These are phyloP conservation scores for Blastocystis sp. DNA, from an alignment of 352 stramenopile species.

Conservation along the genomic window DNA sequence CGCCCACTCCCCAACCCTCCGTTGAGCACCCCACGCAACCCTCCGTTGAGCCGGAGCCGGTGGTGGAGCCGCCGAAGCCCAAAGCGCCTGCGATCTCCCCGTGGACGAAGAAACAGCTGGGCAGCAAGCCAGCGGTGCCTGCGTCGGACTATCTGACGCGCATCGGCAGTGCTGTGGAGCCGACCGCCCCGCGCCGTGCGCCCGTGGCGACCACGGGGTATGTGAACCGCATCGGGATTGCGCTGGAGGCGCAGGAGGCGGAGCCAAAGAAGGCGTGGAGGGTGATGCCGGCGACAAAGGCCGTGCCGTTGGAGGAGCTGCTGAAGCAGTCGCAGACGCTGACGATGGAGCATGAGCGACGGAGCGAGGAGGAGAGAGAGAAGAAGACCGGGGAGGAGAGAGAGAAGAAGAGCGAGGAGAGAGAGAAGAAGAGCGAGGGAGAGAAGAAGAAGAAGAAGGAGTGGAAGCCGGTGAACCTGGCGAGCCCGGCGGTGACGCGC, in stretches of 20 bases:
- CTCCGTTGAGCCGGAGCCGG: background rate
- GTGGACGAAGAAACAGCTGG: conserved; percentile 33
- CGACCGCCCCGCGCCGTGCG: no score
- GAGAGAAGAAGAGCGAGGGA: background rate
- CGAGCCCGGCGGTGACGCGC: background rate
- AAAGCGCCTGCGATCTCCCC: conserved; percentile 21
- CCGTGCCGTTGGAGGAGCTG: conserved; percentile 14
- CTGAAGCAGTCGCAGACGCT: background rate
- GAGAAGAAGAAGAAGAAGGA: conserved; percentile 16
- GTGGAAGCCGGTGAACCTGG: background rate
- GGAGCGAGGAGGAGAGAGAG: background rate
- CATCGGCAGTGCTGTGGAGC: conserved; percentile 6
- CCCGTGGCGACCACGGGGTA: background rate
- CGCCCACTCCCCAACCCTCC: background rate
- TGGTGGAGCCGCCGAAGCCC: background rate
- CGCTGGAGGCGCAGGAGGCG: background rate
- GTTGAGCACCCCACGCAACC: background rate
- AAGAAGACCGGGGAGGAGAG: background rate
- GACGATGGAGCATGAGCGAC: conserved; percentile 9
- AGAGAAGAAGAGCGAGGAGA: background rate
- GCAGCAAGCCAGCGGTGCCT: background rate
- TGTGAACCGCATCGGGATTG: background rate
- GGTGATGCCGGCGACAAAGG: background rate
- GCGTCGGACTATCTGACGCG: background rate
- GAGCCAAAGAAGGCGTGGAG: conserved; percentile 3